Evolutionary conservation across 2,329 filamentous ascomycete genomes (phyloP).

Genomic region (Fusarium caatingaense): DNA sequence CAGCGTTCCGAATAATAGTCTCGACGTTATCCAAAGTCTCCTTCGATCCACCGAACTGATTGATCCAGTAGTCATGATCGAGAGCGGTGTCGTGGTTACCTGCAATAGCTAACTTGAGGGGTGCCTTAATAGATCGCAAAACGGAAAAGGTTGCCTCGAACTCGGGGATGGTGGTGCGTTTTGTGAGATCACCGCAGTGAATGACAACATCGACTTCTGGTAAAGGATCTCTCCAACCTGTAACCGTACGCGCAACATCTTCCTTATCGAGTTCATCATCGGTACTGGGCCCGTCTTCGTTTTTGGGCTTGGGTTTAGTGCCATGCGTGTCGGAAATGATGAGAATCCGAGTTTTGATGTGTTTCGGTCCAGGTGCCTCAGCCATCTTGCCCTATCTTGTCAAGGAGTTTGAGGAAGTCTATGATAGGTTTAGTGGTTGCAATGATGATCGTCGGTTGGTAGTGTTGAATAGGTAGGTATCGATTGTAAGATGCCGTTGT

Average conservation of each 20-base stretch:
- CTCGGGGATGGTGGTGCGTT: constrained; percentile 55
- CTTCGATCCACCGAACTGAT: constrained; percentile 8
- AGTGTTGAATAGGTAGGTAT: no score
- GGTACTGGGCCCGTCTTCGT: constrained; percentile 23
- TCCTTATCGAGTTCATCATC: constrained; percentile 42
- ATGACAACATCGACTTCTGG: constrained; percentile 60
- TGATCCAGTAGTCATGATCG: constrained; percentile 45
- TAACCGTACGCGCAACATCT: constrained; percentile 25
- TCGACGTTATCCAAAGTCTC: constrained; percentile 50
- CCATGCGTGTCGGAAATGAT: constrained; percentile 56
- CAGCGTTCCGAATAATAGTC: constrained; percentile 53
- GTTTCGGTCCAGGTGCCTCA: constrained; percentile 1
- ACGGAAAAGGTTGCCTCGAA: constrained; percentile 55
- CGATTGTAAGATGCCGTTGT: no score
- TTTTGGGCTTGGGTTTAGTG: constrained; percentile 30
- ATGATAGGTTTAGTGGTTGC: no score
- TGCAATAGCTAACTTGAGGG: constrained; percentile 65
- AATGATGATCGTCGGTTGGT: no score
- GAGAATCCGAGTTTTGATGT: constrained; percentile 53
- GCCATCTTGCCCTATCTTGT: constrained; percentile 14
- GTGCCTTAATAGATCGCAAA: constrained; percentile 57
- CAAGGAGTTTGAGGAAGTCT: no score
- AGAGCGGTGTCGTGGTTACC: constrained; percentile 66
- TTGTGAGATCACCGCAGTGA: constrained; percentile 65
- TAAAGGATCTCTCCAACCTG: constrained; percentile 48